Evolutionary conservation across 192 early-diverging fungal genomes (phyloP).

Genomic region (Spizellomyces sp.): DNA sequence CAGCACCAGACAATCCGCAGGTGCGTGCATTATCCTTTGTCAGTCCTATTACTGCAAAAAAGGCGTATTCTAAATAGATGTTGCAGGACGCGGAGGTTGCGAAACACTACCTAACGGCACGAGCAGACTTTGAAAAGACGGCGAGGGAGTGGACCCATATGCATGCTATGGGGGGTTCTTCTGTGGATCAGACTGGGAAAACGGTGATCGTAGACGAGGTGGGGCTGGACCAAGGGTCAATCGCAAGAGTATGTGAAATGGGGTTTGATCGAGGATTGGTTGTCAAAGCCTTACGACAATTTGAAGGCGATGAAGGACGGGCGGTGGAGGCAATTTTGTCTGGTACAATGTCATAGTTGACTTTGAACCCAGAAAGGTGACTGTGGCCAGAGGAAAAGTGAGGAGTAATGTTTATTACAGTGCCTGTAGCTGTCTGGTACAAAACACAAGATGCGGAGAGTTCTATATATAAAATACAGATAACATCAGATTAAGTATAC

Average conservation of each 20-base stretch:
- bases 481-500: neutral
- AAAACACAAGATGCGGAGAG: no score
- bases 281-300: slow-evolving; percentile 38
- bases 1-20: slow-evolving; percentile 59
- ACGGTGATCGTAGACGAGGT: slow-evolving; percentile 20
- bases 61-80: neutral
- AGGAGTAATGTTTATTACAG: no score
- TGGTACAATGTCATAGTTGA: slow-evolving; percentile 8
- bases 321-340: slow-evolving; percentile 52
- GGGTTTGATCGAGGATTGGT: slow-evolving; percentile 54
- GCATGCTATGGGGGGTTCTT: slow-evolving; percentile 31
- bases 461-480: no score
- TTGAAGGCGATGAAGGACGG: slow-evolving; percentile 42
- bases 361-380: no score
- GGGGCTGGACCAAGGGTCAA: slow-evolving; percentile 42
- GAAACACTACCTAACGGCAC: slow-evolving; percentile 46
- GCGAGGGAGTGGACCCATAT: slow-evolving; percentile 51
- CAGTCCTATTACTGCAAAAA: neutral
- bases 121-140: slow-evolving; percentile 48
- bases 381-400: no score
- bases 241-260: slow-evolving; percentile 53
- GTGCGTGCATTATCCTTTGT: slow-evolving; percentile 41
- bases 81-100: slow-evolving; percentile 53
- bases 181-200: neutral
- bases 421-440: no score